Conservation (phyloP, 2,329 filamentous ascomycete genomes). For the Dothistroma septosporum region DNA sequence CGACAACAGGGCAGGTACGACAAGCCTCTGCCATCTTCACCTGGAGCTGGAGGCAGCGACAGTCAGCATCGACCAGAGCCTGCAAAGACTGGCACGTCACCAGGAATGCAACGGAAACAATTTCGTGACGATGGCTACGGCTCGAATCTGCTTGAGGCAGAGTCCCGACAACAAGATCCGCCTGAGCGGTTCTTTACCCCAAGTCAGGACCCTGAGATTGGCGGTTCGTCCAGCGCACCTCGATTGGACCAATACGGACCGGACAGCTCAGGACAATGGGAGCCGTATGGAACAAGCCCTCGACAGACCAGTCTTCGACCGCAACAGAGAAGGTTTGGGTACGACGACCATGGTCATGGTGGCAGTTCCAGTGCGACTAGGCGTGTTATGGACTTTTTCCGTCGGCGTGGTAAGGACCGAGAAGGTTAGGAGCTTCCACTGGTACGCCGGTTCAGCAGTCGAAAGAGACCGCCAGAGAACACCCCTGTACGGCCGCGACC, state of each 20-base stretch:
- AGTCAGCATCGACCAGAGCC: neutral
- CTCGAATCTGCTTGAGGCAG: slow-evolving; percentile 18
- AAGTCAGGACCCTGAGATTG: slow-evolving; percentile 19
- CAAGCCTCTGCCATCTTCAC: slow-evolving; percentile 29
- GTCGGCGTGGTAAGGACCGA: slow-evolving; percentile 68
- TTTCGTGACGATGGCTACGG: slow-evolving; percentile 33
- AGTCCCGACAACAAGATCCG: slow-evolving; percentile 23
- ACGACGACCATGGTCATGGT: slow-evolving; percentile 74
- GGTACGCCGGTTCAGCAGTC: slow-evolving; percentile 14
- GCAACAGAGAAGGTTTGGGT: slow-evolving; percentile 81
- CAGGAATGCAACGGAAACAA: slow-evolving; percentile 29
- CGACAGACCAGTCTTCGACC: slow-evolving; percentile 56
- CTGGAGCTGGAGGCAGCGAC: slow-evolving; percentile 11
- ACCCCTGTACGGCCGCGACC: neutral
- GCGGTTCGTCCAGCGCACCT: slow-evolving; percentile 8
- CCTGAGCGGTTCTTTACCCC: slow-evolving; percentile 33
- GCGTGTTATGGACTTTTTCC: slow-evolving; percentile 97
- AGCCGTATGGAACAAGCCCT: slow-evolving; percentile 34
- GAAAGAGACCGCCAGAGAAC: slow-evolving; percentile 3
- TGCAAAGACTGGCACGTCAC: slow-evolving; percentile 10
- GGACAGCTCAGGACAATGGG: slow-evolving; percentile 26
- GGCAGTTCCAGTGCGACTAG: slow-evolving; percentile 84
- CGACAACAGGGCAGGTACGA: slow-evolving; percentile 24
- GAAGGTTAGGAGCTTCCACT: slow-evolving; percentile 21
- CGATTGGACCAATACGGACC: slow-evolving; percentile 32